Evolutionary conservation across 2,329 filamentous ascomycete species (phyloP).

Genomic region (Fusarium ambrosium): DNA sequence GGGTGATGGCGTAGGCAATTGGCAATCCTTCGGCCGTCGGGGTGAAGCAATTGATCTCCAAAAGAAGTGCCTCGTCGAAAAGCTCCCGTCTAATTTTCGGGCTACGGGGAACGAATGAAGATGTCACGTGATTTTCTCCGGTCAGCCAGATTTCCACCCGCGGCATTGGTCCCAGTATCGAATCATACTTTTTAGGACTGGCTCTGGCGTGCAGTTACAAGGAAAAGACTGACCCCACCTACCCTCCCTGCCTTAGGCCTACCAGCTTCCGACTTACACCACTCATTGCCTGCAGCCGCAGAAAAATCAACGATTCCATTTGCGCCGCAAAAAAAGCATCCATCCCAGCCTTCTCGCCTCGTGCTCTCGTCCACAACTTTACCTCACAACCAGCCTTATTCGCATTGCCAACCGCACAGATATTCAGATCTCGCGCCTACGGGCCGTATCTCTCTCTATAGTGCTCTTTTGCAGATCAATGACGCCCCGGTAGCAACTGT

Average conservation of each 20-base stretch:
- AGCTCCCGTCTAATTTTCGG: slow-evolving; percentile 61
- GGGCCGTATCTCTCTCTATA: slow-evolving; percentile 17
- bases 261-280: slow-evolving; percentile 45
- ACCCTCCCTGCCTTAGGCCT: slow-evolving; percentile 21
- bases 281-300: slow-evolving; percentile 7
- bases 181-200: slow-evolving; percentile 32
- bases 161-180: slow-evolving; percentile 43
- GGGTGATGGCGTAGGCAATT: slow-evolving; percentile 69
- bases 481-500: slow-evolving; percentile 76
- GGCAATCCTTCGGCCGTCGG: slow-evolving; percentile 61
- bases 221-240: slow-evolving; percentile 43
- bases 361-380: slow-evolving; percentile 6
- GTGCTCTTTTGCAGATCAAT: slow-evolving; percentile 59
- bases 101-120: slow-evolving; percentile 46
- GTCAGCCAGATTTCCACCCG: slow-evolving; percentile 48
- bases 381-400: slow-evolving; percentile 13
- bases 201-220: slow-evolving; percentile 19
- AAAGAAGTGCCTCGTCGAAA: slow-evolving; percentile 60
- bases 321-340: slow-evolving; percentile 41
- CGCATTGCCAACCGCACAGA: background rate
- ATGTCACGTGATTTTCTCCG: slow-evolving; percentile 54
- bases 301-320: slow-evolving; percentile 46
- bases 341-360: slow-evolving; percentile 30
- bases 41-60: slow-evolving; percentile 54
- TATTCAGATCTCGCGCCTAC: background rate